Evolutionary conservation across 129 eudicot genomes (phyloP).

Genomic region (Pseudognaphalium luteoalbum): DNA sequence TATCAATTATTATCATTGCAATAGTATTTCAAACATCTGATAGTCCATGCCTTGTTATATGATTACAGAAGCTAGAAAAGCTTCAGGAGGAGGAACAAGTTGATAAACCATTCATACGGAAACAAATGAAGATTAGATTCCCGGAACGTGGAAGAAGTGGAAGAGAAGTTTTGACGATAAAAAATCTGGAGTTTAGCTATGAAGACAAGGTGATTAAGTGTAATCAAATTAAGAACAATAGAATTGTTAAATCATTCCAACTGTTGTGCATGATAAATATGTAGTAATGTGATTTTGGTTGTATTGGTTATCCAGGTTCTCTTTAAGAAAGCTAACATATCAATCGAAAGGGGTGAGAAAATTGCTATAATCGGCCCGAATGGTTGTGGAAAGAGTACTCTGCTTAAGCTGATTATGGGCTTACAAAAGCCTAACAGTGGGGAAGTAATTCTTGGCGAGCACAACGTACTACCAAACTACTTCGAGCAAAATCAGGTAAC

Average conservation of each 20-base stretch:
- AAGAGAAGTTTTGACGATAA: conserved; percentile 55
- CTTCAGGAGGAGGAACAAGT: conserved; percentile 94
- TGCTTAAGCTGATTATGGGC: conserved; percentile 84
- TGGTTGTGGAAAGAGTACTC: conserved; percentile 96
- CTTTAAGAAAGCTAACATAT: conserved; percentile 58
- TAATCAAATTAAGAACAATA: not conserved
- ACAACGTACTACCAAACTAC: conserved; percentile 90
- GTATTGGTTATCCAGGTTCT: conserved; percentile 54
- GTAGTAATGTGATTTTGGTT: conserved; percentile 2
- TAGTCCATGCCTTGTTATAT: conserved; percentile 11
- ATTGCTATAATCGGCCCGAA: conserved; percentile 92
- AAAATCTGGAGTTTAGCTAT: conserved; percentile 68
- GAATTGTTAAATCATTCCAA: not conserved
- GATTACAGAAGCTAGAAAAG: conserved; percentile 84
- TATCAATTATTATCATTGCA: not conserved
- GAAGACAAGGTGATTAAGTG: conserved; percentile 68
- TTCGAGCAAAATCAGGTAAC: conserved; percentile 97
- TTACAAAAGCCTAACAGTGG: conserved; percentile 60
- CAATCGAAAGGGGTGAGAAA: conserved; percentile 90
- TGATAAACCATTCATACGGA: conserved; percentile 92
- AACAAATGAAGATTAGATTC: conserved; percentile 93
- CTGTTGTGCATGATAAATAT: conserved; percentile 4
- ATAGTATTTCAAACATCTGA: not conserved
- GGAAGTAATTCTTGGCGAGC: conserved; percentile 84
- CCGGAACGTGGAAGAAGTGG: conserved; percentile 99